phyloP scores from a whole-genome alignment of 1,139 yeast genomes.

The Pichia terricola region DNA sequence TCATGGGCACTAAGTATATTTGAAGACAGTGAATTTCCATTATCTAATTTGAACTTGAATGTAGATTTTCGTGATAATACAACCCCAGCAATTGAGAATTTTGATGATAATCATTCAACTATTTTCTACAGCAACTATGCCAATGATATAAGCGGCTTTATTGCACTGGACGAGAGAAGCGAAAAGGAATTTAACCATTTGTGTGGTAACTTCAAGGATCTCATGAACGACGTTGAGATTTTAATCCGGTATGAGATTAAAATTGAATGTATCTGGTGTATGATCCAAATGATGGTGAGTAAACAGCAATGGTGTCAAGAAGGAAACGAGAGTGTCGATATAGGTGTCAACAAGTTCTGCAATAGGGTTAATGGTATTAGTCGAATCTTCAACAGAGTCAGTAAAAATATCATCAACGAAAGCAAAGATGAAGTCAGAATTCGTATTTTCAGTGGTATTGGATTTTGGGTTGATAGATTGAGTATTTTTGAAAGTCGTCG shows the following conservation, averaged over 20 bases:
- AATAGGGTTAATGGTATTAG: slow-evolving; percentile 11
- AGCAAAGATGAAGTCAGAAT: slow-evolving; percentile 21
- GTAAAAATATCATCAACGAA: slow-evolving; percentile 45
- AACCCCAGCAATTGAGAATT: slow-evolving; percentile 13
- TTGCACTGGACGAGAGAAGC: slow-evolving; percentile 8
- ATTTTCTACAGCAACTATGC: not conserved
- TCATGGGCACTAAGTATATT: slow-evolving; percentile 21
- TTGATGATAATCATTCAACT: not conserved
- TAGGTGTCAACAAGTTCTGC: slow-evolving; percentile 12
- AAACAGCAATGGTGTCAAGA: slow-evolving; percentile 9
- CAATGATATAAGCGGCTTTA: slow-evolving; percentile 4
- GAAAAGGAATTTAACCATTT: slow-evolving; percentile 7
- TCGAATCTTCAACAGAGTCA: slow-evolving; percentile 10
- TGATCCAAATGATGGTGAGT: slow-evolving; percentile 12
- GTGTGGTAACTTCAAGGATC: slow-evolving; percentile 2
- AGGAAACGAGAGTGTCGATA: slow-evolving; percentile 13
- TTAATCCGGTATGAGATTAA: slow-evolving; percentile 13
- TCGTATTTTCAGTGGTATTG: slow-evolving; percentile 41
- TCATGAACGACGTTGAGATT: slow-evolving; percentile 12
- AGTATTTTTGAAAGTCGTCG: slow-evolving; percentile 53
- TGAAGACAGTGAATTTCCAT: slow-evolving; percentile 7
- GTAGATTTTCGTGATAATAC: slow-evolving; percentile 5
- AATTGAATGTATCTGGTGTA: slow-evolving; percentile 13
- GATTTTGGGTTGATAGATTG: slow-evolving; percentile 42
- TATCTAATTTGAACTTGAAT: slow-evolving; percentile 18